phyloP scores from a whole-genome alignment of 129 eudicot genomes.

The Flaveria brownii region DNA sequence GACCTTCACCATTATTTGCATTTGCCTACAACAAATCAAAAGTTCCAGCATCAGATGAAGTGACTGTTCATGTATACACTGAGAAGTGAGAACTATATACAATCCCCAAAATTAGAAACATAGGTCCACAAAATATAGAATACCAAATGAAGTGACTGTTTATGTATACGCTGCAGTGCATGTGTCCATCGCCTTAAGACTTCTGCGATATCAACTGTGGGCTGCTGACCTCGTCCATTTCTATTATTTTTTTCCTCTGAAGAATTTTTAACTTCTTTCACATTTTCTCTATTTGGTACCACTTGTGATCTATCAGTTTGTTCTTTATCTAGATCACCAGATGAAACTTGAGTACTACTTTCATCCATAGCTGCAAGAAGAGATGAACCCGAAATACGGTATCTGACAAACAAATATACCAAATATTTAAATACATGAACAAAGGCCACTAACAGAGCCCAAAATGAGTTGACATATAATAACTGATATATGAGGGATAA shows the following conservation, averaged over 20 bases:
- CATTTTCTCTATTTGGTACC: constrained; percentile 44
- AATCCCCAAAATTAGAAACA: background rate
- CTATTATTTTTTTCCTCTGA: constrained; percentile 69
- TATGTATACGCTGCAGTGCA: constrained; percentile 97
- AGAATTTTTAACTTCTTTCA: constrained; percentile 37
- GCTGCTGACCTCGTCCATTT: constrained; percentile 78
- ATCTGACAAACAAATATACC: constrained; percentile 48
- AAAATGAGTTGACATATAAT: background rate
- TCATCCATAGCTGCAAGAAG: constrained; percentile 96
- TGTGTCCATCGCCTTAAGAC: constrained; percentile 97
- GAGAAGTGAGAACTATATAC: background rate
- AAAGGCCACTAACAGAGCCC: constrained; percentile 16
- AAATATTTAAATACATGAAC: constrained; percentile 12
- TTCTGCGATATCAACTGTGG: constrained; percentile 97
- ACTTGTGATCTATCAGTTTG: constrained; percentile 60
- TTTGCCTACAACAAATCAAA: constrained; percentile 59
- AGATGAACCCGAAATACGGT: constrained; percentile 97
- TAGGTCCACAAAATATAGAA: background rate
- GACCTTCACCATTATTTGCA: constrained; percentile 98
- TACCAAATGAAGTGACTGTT: constrained; percentile 92
- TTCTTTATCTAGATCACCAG: constrained; percentile 51
- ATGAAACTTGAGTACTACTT: constrained; percentile 51
- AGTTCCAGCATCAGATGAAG: background rate
- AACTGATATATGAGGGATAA: constrained; percentile 8
- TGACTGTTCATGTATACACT: background rate